Base-by-base conservation (phyloP, 495 filamentous ascomycete species). In the Neohortaea acidophila region DNA sequence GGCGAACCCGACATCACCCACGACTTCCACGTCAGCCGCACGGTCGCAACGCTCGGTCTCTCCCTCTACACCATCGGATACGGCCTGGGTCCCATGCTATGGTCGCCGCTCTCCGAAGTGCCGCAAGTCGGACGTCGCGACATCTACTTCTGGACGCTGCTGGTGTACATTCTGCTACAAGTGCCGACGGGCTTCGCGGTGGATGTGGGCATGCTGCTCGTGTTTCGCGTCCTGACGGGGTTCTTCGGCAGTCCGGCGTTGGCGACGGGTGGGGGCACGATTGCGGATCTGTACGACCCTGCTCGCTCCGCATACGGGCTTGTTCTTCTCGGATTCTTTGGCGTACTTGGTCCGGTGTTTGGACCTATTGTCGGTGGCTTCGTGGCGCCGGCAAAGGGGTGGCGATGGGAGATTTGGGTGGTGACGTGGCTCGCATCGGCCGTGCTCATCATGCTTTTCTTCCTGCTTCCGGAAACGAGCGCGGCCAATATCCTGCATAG, bases 381-480 rank as follows among this genome's bases (percentile, higher is more conserved):
- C 22, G 61, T 45, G 4, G 58, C 48, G 3, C 45, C 44, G 38
- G 46, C 44, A 3, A 34, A 53, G 33, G 55, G 47, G 0, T 69
- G 65, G 67, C 56, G 50, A 0, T 67, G 64, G 63, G 57, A 60
- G 0, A 59, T 69, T 13, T 71, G 65, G 65, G 52, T 59, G 31
- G 34, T 51, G 4, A 45, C 39, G 13, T 52, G 45, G 41, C 41
- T 51, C 12, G 34, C 34, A 20, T 36, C 19, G 2, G 33, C 31
- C 33, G 37, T 37, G 6, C 25, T 46, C 2, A 19, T 45, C 19
- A 13, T 52, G 17, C 26, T 52, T 11, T 38, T 49, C 29, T 39
- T 53, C 37, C 32, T 46, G 21, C 27, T 52, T 4, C 52, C 49
- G 1, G 49, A 55, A 25, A 52, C 52, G 7, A 44, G 27, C 27